Evolutionary conservation across 495 filamentous ascomycete species (phyloP), one percentile per base, ranked within the genome.

Genomic region (Mytilinidion resinicola): DNA sequence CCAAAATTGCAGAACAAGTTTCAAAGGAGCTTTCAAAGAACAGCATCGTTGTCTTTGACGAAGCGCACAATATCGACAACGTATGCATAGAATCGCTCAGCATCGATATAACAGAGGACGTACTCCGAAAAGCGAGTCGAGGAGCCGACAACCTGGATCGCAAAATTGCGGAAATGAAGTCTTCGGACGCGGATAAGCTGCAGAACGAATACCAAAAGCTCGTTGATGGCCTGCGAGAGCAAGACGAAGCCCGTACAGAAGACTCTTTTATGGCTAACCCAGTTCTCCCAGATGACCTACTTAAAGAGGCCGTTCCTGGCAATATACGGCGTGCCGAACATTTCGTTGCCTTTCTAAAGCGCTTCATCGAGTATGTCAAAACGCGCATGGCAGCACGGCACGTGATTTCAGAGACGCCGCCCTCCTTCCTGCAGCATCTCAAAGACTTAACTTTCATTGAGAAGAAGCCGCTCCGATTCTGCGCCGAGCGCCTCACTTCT

Each of bases 1-100:
- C 93, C 9, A 97, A 99, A 74, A 99, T 99, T 64, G 91, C 93
- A 17, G 93, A 99, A 70, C 80, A 95, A 51, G 93, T 99, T 1
- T 97, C 95, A 0, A 90, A 88, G 69, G 92, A 99, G 65, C 80
- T 99, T 6, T 96, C 93, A 4, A 97, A 96, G 59, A 95, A 99
- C 70, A 96, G 91, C 68, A 99, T 99, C 30, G 89, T 99, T 14
- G 95, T 99, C 12, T 99, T 99, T 63, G 93, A 99, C 68, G 93
- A 99, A 66, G 93, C 93, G 15, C 93, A 99, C 72, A 99, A 99
- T 61, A 99, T 99, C 65, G 93, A 99, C 78, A 99, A 99, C 70
- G 93, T 99, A 50, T 97, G 95, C 70, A 99, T 99, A 60, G 93
- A 99, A 65, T 95, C 93, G 9, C 78, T 96, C 19, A 96, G 92